Base-by-base conservation (phyloP, 164 flowering plant species). In the Chimonanthus praecox region DNA sequence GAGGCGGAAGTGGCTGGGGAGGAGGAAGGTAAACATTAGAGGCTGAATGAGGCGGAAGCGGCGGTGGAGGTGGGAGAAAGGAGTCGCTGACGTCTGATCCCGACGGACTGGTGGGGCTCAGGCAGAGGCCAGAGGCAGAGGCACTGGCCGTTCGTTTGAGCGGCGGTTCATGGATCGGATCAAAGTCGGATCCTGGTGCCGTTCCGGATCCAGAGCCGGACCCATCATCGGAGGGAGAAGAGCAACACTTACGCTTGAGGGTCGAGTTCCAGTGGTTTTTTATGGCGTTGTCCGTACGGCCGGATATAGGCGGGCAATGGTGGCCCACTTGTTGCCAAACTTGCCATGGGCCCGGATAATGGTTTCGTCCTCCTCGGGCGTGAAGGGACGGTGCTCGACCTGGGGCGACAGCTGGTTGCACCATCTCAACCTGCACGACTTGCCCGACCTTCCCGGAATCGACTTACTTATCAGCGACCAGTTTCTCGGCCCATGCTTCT, bases 231-330 rank as follows among this genome's bases (percentile, higher is more conserved):
- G 47, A 67, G 13, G 74, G 21, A 10, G 69, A 10, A 7, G 90
- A 83, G 6, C 82, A 77, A 72, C 85, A 90, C 78, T 90, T 92
- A 2, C 97, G 74, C 81, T 94, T 92, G 4, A 90, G 83, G 5
- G 97, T 89, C 20, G 94, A 89, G 78, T 91, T 91, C 96, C 98
- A 92, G 79, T 91, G 98, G 74, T 92, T 92, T 77, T 92, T 92
- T 0, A 92, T 84, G 58, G 98, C 91, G 89, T 92, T 92, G 71
- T 92, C 98, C 11, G 98, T 91, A 15, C 98, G 88, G 9, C 98
- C 98, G 10, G 74, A 71, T 54, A 92, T 5, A 92, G 78, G 4
- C 97, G 84, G 3, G 97, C 90, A 66, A 92, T 92, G 58, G 96
- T 86, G 33, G 97, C 97, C 97, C 97, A 92, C 74, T 89, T 88